Base-by-base conservation (phyloP, 148 eudicot genomes). In the Chenopodium suecicum region DNA sequence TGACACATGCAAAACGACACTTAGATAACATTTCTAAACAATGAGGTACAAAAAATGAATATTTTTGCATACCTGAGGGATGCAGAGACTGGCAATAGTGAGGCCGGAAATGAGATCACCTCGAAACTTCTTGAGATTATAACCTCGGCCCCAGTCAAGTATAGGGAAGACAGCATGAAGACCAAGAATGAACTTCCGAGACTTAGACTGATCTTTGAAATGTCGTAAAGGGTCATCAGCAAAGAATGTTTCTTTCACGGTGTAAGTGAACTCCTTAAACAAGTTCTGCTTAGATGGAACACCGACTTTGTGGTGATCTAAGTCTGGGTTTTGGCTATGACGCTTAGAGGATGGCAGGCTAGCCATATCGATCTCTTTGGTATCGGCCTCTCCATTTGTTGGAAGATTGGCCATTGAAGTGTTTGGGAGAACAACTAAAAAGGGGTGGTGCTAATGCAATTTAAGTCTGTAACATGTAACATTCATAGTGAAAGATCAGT, bases 71-170 rank as follows among this genome's bases (percentile, higher is more conserved):
- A 91, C 97, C 92, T 92, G 97, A 83, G 97, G 97, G 47, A 92
- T 91, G 76, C 94, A 91, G 27, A 93, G 88, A 76, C 94, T 93
- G 22, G 97, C 97, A 88, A 93, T 93, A 25, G 97, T 93, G 34
- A 91, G 81, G 29, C 97, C 97, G 50, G 97, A 87, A 54, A 93
- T 90, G 13, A 93, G 75, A 82, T 93, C 97, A 9, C 93, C 93
- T 81, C 81, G 82, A 79, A 93, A 87, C 84, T 89, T 88, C 0
- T 73, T 44, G 4, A 90, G 78, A 82, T 82, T 87, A 73, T 93
- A 93, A 58, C 76, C 66, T 73, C 83, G 77, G 9, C 82, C 92
- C 97, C 97, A 93, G 50, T 87, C 88, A 4, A 93, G 86, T 71
- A 93, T 91, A 25, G 97, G 97, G n/a, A 93, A 93, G 19, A 93